Evolutionary conservation across 768 basidiomycete genomes (phyloP).

Genomic region (Sutorius australiensis): DNA sequence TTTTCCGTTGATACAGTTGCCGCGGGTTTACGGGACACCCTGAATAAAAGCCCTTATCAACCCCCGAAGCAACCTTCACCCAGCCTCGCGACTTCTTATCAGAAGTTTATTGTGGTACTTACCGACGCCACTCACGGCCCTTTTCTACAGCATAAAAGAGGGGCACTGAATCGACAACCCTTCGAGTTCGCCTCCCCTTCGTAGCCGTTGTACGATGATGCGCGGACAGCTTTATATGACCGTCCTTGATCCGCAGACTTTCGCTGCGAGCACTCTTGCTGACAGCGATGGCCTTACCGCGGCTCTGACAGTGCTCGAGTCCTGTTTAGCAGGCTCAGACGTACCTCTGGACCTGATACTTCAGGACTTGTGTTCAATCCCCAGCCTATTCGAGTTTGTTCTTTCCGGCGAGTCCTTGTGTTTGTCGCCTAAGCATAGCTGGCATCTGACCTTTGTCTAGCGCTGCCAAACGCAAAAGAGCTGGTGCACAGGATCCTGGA

Average conservation of each 20-base stretch:
- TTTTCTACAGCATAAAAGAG: background rate
- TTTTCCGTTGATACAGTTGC: too few species aligned
- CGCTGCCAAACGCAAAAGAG: conserved; percentile 1
- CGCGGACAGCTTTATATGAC: background rate
- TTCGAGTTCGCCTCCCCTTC: background rate
- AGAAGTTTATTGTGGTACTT: conserved; percentile 2
- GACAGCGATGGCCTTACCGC: conserved; percentile 15
- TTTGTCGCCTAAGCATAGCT: background rate
- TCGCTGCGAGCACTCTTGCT: conserved; percentile 18
- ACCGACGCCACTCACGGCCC: background rate
- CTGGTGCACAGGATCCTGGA: conserved; percentile 31
- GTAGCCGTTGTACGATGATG: background rate
- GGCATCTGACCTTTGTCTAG: conserved; percentile 8
- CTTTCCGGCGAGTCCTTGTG: conserved; percentile 23
- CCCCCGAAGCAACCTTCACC: background rate
- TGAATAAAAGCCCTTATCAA: background rate
- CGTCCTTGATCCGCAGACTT: conserved; percentile 14
- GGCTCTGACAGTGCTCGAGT: conserved; percentile 15
- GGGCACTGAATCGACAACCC: background rate
- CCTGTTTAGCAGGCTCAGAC: conserved; percentile 26
- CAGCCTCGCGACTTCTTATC: background rate
- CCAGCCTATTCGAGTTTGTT: conserved; percentile 29
- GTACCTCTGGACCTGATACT: conserved; percentile 20
- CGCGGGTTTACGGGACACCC: background rate
- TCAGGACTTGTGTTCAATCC: conserved; percentile 26